Evolutionary conservation across 208 protist species (phyloP), one percentile per base, ranked within the genome.

Genomic region (Leishmania guyanensis): DNA sequence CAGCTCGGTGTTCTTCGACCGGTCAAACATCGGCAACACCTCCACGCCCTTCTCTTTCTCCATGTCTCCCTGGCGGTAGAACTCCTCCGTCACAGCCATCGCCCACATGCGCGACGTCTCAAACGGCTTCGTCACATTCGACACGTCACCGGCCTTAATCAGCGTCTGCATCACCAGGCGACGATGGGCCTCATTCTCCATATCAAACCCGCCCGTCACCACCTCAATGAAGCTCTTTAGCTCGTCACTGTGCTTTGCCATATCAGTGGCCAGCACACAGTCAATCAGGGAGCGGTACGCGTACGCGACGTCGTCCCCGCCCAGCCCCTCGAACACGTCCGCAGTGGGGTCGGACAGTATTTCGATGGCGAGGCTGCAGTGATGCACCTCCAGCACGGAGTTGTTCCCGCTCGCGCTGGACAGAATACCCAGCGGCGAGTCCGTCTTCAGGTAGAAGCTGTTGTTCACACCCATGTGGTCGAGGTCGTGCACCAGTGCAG

Each of bases 391-490:
- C 68, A 97, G 86, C 82, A 97, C 93, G 6, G 90, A 94, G 64
- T 82, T 93, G 82, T 94, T 95, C 77, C 93, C 93, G 77, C 91
- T 95, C 68, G 92, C 91, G 62, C 90, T 94, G 50, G 91, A 95
- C 62, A 97, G 76, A 62, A 96, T 94, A 75, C 93, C 93, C 14
- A 97, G 85, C 62, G 93, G 93, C 54, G 93, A 95, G 75, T 97
- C 93, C 33, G 91, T 95, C 85, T 95, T 97, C 48, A 97, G 84
- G 80, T 95, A 94, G 84, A 97, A 97, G 84, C 91, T 95, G 90
- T 97, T 97, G 89, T 97, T 97, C 83, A 97, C 86, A 64, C 93
- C 93, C 93, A 97, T 97, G 82, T 97, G 93, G 81, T 96, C 93
- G 65, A 96, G 84, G 77, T 97, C 93, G 75, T 97, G 93, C 65